Base-by-base conservation (phyloP, 495 filamentous ascomycete genomes). In the Lepidopterella palustris region DNA sequence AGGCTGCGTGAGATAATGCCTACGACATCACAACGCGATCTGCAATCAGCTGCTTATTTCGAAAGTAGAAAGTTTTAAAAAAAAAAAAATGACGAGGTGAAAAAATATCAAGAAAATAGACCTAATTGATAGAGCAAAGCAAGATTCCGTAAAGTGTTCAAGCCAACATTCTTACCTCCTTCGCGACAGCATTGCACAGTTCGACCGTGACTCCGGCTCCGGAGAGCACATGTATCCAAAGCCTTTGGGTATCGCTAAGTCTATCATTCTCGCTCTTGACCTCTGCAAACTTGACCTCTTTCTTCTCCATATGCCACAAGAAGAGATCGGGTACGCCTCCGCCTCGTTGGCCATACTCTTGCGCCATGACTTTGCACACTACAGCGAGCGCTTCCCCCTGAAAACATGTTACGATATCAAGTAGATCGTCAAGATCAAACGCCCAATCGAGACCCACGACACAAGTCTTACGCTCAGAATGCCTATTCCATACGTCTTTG, bases 241-340 rank as follows among this genome's bases (percentile, higher is more conserved):
- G 77, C 63, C 93, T 79, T 74, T 98, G 93, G 31, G 91, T 95
- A 79, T 98, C 93, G 73, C 92, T 96, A 68, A 98, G 77, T 29
- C 90, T 83, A 78, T 98, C 93, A 76, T 96, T 97, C 74, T 90
- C 89, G 60, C 86, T 90, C 79, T 96, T 96, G 50, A 96, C 91
- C 73, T 97, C 92, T 2, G 82, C 80, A 74, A 97, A 95, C 82
- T 91, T 82, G 47, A 90, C 84, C 71, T 86, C 82, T 29, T 76
- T 61, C 45, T 53, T 68, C 39, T 58, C 50, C 15, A 62, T 45
- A 42, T 81, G 80, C 93, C 93, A 98, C 1, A 98, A 80, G 62
- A 98, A 88, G 48, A 98, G 73, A 76, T 98, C 93, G 26, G 93
- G 93, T 49, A 98, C 87, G 1, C 93, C 93, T 15, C 89, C 87